phyloP scores from a whole-genome alignment of 2,329 filamentous ascomycete genomes.

The Aspergillus candidus region DNA sequence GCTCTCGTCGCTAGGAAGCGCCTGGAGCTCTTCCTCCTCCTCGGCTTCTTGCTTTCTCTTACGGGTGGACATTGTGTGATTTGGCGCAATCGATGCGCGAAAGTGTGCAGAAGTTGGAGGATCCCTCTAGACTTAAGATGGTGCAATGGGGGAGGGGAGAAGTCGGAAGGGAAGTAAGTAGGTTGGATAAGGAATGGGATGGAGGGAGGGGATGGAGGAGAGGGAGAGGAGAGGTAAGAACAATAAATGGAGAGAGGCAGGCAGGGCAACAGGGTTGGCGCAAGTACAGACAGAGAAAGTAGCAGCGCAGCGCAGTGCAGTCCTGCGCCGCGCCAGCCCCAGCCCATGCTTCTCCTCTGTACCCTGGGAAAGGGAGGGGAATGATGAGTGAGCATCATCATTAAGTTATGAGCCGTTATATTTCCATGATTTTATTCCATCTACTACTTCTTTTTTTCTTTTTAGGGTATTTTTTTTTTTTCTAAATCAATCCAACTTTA shows the following conservation, averaged over 20 bases:
- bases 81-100: conserved; percentile 9
- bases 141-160: conserved; percentile 46
- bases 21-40: conserved; percentile 43
- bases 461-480: too few relatives aligned
- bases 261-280: conserved; percentile 17
- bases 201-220: conserved; percentile 27
- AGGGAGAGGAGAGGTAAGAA: conserved; percentile 27
- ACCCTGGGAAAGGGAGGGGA: background rate
- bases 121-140: background rate
- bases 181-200: conserved; percentile 7
- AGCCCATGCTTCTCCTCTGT: too few relatives aligned
- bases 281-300: too few relatives aligned
- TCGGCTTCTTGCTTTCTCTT: conserved; percentile 47
- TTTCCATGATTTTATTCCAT: too few relatives aligned
- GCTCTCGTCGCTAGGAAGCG: conserved; percentile 45
- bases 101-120: background rate
- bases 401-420: too few relatives aligned
- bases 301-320: too few relatives aligned
- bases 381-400: background rate
- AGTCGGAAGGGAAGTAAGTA: background rate
- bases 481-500: too few relatives aligned
- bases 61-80: conserved; percentile 40
- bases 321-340: too few relatives aligned
- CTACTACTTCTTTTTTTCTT: too few relatives aligned
- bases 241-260: conserved; percentile 16